Evolutionary conservation across 345 rosid species (phyloP).

Genomic region (Linum trigynum): DNA sequence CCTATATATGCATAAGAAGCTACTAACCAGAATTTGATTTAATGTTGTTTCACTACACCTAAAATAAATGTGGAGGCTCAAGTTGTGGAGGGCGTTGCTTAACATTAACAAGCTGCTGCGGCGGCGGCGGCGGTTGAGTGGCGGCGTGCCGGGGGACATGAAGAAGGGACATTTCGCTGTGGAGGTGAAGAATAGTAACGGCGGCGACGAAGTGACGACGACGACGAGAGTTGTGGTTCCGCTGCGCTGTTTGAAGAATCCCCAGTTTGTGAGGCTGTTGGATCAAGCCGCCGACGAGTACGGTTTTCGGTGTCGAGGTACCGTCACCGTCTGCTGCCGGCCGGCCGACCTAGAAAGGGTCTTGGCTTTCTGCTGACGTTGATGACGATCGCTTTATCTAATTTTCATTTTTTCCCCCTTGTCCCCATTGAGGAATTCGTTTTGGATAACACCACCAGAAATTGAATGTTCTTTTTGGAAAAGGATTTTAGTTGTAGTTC

Average conservation of each 20-base stretch:
- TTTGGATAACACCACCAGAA: too few relatives aligned
- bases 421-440: too few relatives aligned
- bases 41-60: too few relatives aligned
- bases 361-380: not conserved
- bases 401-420: too few relatives aligned
- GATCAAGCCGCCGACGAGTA: not conserved
- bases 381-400: too few relatives aligned
- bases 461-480: too few relatives aligned
- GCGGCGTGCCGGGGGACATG: not conserved
- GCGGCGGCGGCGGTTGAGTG: not conserved
- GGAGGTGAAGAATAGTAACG: not conserved
- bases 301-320: not conserved
- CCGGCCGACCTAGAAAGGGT: not conserved
- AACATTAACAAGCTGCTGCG: not conserved
- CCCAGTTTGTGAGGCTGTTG: not conserved
- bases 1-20: too few relatives aligned
- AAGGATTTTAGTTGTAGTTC: too few relatives aligned
- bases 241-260: not conserved
- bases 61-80: too few relatives aligned
- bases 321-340: not conserved
- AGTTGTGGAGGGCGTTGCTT: not conserved
- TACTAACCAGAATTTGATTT: too few relatives aligned
- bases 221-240: not conserved
- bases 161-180: not conserved
- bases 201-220: not conserved